Conservation (phyloP, 2,329 filamentous ascomycete genomes). For the Microsporum canis region DNA sequence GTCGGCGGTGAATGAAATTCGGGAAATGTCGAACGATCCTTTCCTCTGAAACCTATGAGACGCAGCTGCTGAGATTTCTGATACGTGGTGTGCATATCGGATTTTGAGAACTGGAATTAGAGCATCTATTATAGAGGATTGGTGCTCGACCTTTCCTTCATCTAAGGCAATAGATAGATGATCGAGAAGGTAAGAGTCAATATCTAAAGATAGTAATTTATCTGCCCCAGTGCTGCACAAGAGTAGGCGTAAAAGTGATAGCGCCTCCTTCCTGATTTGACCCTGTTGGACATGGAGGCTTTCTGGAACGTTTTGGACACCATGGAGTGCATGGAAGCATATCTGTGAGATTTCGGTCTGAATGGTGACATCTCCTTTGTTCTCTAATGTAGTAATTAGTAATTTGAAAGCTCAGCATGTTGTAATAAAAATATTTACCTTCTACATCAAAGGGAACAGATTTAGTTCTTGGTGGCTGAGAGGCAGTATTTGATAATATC, state of each 20-base stretch:
- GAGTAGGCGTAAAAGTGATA: conserved; percentile 50
- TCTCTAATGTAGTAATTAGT: neutral
- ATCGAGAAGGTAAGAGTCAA: conserved; percentile 61
- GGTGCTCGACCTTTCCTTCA: conserved; percentile 56
- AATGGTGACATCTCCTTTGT: conserved; percentile 19
- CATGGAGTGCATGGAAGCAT: conserved; percentile 9
- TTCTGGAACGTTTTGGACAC: conserved; percentile 7
- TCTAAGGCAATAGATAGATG: conserved; percentile 52
- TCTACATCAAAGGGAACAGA: conserved; percentile 40
- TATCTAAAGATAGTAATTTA: conserved; percentile 36
- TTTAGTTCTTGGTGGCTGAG: conserved; percentile 31
- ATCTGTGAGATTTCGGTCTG: conserved; percentile 12
- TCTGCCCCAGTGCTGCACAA: conserved; percentile 31
- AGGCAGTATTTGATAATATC: conserved; percentile 51
- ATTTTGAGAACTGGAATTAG: conserved; percentile 63
- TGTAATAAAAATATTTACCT: conserved; percentile 38
- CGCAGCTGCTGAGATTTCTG: conserved; percentile 23
- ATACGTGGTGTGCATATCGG: conserved; percentile 27
- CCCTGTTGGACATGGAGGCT: conserved; percentile 44
- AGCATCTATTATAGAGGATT: conserved; percentile 68
- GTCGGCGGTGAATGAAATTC: conserved; percentile 38
- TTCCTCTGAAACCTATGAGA: conserved; percentile 28
- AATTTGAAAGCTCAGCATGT: neutral
- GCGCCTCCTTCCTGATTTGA: conserved; percentile 58
- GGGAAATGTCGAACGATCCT: conserved; percentile 32